Evolutionary conservation across 2,329 filamentous ascomycete genomes (phyloP).

Genomic region (Amphichorda felina): DNA sequence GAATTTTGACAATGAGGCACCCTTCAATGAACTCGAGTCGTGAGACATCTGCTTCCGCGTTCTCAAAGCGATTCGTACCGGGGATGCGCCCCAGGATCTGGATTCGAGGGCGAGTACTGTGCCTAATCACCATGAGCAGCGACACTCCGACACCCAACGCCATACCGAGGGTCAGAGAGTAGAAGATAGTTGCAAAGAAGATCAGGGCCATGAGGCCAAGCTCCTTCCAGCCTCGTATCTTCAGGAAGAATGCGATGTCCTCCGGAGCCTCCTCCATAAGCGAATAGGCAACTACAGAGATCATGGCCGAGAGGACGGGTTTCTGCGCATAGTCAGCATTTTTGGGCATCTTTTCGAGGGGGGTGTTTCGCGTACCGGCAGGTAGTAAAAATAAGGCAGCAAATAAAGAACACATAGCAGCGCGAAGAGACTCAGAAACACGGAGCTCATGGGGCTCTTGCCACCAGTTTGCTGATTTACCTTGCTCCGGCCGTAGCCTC

Average conservation of each 20-base stretch:
- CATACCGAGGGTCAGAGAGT: constrained; percentile 87
- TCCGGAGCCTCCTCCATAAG: constrained; percentile 91
- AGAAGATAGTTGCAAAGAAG: constrained; percentile 86
- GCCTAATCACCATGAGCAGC: constrained; percentile 76
- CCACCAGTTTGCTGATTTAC: constrained; percentile 89
- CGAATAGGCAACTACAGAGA: constrained; percentile 88
- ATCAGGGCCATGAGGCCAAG: constrained; percentile 81
- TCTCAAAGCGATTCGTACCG: constrained; percentile 74
- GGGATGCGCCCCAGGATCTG: constrained; percentile 89
- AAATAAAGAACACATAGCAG: constrained; percentile 71
- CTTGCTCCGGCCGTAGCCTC: constrained; percentile 91
- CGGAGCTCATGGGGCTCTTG: constrained; percentile 84
- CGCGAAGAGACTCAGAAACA: constrained; percentile 75
- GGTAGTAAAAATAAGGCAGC: constrained; percentile 84
- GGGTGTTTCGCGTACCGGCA: constrained; percentile 58
- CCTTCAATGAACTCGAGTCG: constrained; percentile 82
- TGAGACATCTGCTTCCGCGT: constrained; percentile 63
- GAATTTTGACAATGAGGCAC: constrained; percentile 93
- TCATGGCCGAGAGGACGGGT: constrained; percentile 87
- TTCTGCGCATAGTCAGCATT: constrained; percentile 41
- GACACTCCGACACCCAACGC: constrained; percentile 88
- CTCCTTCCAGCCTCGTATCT: constrained; percentile 77
- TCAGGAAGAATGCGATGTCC: constrained; percentile 81
- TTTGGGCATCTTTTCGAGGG: not conserved
- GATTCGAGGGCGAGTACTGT: constrained; percentile 85